Base-by-base conservation (phyloP, 257 asterid genomes). In the Solanum pennellii region DNA sequence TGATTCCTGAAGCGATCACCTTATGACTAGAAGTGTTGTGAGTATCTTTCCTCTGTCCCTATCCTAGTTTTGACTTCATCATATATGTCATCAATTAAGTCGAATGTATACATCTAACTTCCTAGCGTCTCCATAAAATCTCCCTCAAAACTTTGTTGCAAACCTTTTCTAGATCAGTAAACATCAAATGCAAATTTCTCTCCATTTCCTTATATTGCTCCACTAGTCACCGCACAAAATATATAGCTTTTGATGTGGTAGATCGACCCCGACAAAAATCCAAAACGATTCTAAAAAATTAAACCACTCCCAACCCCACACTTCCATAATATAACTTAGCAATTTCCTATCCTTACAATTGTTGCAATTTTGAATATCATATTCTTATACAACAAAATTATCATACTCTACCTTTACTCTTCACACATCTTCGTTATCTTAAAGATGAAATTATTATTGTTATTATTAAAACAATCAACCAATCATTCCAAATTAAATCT, bases 131-230 rank as follows among this genome's bases (percentile, higher is more conserved):
- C 2, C 21, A 27, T 27, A 27, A 37, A 68, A 68, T 27, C 74
- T 68, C 4, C 2, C 35, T 66, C 1, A 0, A 1, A 3, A 66
- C 5, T 66, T 66, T 66, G 0, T 12, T 25, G 18, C 12, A n/a
- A 9, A 18, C 8, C 73, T 68, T 27, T 4, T 68, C 37, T 68
- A 27, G 10, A 9, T 66, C 4, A 7, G 1, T 68, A 10, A 13
- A 68, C 4, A 27, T 5, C 37, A 27, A 6, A 27, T 27, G 20
- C 15, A 68, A 27, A 14, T 27, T 1, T 27, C 9, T 66, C 10
- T 13, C 27, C 2, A 5, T 68, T 12, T 68, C 37, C 10, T 15
- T 27, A 12, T 13, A 25, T 13, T 68, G 10, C 35, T 68, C 37
- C 18, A 27, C 10, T 3, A 27, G 5, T 68, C 12, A 27, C 21